Conservation (phyloP, 305 asterid species). For the Stenogyne calaminthoides region DNA sequence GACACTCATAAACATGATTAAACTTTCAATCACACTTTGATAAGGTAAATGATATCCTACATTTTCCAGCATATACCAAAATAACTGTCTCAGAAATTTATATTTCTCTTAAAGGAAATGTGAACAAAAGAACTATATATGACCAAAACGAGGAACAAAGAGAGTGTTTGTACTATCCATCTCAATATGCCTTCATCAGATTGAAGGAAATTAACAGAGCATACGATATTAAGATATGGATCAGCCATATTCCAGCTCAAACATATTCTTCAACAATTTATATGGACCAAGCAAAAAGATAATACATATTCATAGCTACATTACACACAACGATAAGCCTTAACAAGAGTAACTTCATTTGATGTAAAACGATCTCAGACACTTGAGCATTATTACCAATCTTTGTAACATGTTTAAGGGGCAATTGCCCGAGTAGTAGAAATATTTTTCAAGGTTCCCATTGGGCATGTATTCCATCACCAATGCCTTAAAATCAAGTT, state of each 20-base stretch:
- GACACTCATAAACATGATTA: background rate
- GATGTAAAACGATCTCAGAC: background rate
- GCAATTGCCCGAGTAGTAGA: background rate
- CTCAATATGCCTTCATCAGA: too few species aligned
- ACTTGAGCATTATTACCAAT: too few species aligned
- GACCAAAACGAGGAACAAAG: too few species aligned
- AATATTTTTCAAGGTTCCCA: conserved; percentile 7
- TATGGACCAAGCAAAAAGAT: background rate
- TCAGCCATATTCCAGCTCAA: too few species aligned
- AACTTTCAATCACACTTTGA: background rate
- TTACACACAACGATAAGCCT: background rate
- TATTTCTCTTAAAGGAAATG: too few species aligned
- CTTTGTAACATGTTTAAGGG: background rate
- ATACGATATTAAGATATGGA: too few species aligned
- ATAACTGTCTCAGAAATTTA: too few species aligned
- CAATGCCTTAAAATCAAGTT: background rate
- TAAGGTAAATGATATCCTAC: background rate
- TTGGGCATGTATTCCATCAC: background rate
- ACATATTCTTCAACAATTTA: background rate
- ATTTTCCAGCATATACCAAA: too few species aligned
- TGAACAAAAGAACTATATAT: too few species aligned
- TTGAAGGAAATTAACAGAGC: too few species aligned
- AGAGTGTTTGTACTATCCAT: too few species aligned
- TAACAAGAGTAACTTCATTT: background rate
- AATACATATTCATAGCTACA: background rate